Conservation (phyloP, 78 protist genomes). For the Planoprotostelium fungivorum region DNA sequence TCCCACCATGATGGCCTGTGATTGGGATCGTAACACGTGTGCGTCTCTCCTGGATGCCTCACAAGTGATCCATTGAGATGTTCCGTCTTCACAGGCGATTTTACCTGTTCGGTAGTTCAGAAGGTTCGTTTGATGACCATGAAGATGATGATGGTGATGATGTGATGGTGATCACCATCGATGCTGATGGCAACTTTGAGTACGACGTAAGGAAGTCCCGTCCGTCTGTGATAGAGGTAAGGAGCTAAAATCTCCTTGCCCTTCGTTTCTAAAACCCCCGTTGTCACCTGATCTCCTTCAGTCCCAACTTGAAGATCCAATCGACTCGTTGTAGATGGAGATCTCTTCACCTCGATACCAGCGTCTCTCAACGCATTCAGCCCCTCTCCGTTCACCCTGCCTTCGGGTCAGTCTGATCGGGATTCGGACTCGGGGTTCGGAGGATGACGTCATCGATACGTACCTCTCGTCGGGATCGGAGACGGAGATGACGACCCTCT, state of each 20-base stretch:
- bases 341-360: conserved; percentile 27
- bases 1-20: conserved; percentile 44
- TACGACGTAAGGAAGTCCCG: conserved; percentile 14
- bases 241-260: conserved; percentile 17
- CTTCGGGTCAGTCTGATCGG: too few relatives aligned
- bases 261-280: neutral
- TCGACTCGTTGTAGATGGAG: too few relatives aligned
- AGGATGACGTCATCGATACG: too few relatives aligned
- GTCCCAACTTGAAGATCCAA: too few relatives aligned
- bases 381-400: conserved; percentile 14
- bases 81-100: conserved; percentile 34
- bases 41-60: conserved; percentile 9
- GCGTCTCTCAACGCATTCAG: neutral
- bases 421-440: too few relatives aligned
- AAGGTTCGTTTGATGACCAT: neutral
- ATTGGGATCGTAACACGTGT: conserved; percentile 14
- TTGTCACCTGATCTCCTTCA: too few relatives aligned
- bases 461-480: conserved; percentile 29
- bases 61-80: conserved; percentile 44
- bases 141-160: neutral
- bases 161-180: conserved; percentile 22
- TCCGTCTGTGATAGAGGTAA: conserved; percentile 33
- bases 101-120: neutral
- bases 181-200: conserved; percentile 23
- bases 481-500: conserved; percentile 13